These are phyloP conservation scores for Crataegus laevigata DNA, from an alignment of 306 rosid species.

Conservation along the genomic window DNA sequence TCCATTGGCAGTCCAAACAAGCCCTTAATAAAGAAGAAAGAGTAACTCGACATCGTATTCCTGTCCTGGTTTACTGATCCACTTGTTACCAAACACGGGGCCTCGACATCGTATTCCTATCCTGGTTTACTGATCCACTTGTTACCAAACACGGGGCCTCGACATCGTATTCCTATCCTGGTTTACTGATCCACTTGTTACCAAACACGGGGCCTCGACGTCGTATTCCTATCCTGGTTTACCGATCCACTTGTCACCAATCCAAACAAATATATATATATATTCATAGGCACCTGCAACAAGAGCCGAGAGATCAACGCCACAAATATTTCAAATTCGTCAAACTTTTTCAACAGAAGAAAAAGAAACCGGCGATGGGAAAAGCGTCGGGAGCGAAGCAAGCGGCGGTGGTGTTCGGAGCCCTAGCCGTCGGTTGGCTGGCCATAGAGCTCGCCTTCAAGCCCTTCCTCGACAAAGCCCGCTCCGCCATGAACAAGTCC, in stretches of 20 bases:
- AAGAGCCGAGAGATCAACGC: neutral
- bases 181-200: neutral
- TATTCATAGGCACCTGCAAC: neutral
- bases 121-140: neutral
- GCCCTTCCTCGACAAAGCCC: conserved; percentile 56
- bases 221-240: neutral
- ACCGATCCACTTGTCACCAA: neutral
- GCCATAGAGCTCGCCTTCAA: conserved; percentile 75
- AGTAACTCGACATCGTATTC: too few species aligned
- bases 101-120: too few species aligned
- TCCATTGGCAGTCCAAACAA: neutral
- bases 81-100: neutral
- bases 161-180: neutral
- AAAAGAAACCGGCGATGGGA: conserved; percentile 27
- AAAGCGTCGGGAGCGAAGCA: conserved; percentile 45
- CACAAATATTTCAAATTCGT: neutral
- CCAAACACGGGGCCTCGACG: too few species aligned
- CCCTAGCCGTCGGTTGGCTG: conserved; percentile 69
- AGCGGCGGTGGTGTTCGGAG: conserved; percentile 61
- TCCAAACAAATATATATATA: too few species aligned
- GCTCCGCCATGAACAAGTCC: conserved; percentile 54
- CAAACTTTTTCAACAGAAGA: neutral
- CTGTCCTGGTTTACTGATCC: neutral
- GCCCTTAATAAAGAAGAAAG: neutral
- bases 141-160: neutral